Evolutionary conservation across 768 basidiomycete species (phyloP), one percentile per base, ranked within the genome.

Genomic region (Tricholoma hemisulphureum): DNA sequence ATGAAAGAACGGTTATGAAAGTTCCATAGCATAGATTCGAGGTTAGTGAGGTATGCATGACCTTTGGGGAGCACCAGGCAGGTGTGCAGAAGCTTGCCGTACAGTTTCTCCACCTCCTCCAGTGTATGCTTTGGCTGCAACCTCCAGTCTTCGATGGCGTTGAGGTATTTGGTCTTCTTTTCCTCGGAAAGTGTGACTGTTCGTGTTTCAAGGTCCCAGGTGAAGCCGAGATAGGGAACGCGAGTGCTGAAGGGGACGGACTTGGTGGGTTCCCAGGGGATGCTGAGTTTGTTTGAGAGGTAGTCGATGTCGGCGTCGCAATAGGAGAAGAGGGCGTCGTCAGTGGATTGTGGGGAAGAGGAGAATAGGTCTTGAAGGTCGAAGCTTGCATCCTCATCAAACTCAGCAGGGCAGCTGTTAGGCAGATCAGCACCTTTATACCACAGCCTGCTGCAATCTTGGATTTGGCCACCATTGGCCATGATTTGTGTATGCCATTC

Each of bases 231-330:
- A 41, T n/a, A n/a, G n/a, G n/a, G n/a, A n/a, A n/a, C n/a, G n/a
- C n/a, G n/a, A n/a, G n/a, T n/a, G n/a, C n/a, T n/a, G 6, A 63
- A 73, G 1, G 57, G 63, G 1, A 66, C 29, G 7, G 56, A 57
- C 32, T 71, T 73, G 0, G 57, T 41, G 0, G 11, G 3, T 54
- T 73, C 66, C 68, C 71, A 72, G 0, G 64, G 67, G n/a, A 72
- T 71, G 0, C 73, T 70, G 10, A 72, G 63, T 0, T 41, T 0
- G 0, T 45, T 16, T 0, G 76, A 76, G 0, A 78, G 24, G 0
- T 2, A 6, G 41, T 80, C 68, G 20, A 82, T 76, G 57, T 81
- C 77, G 0, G 24, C 55, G 6, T 69, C 51, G 37, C 46, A 28
- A 41, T 70, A 71, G 2, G 63, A 63, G 56, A 34, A 69, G 0